Base-by-base conservation (phyloP, 2,329 filamentous ascomycete species). In the Colletotrichum sp. region DNA sequence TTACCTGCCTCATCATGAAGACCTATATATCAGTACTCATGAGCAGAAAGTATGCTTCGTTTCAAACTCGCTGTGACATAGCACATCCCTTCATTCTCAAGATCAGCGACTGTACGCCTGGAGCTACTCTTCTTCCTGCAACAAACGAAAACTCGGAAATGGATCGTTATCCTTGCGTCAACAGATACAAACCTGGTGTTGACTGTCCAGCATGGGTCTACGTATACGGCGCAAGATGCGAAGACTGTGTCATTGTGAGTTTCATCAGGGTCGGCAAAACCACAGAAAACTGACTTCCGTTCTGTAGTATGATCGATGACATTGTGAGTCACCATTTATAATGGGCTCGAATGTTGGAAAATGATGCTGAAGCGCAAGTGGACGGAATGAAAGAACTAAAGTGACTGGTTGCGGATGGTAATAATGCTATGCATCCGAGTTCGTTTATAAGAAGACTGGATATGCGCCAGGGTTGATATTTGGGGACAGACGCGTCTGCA, bases 81-180 rank as follows among this genome's bases (percentile, higher is more conserved):
- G 6, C 11, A 22, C 2, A 8, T 2, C 19, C 9, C 5, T 6
- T n/a, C 8, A n/a, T 1, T 0, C 19, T 48, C 19, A 12, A 48
- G 0, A 0, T 3, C 0, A 48, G 39, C 39, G 5, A 48, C 39
- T n/a, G 3, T 22, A 1, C 1, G 39, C 5, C 9, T n/a, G 11
- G 11, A 25, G 12, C 6, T 13, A 8, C 11, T 52, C 0, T 2
- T 22, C n/a, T 22, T 52, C n/a, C n/a, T 22, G 6, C 11, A 22
- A 52, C 11, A 25, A 52, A 22, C 44, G 12, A 22, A 7, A 52
- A 13, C 6, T 22, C 3, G n/a, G 44, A 52, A 52, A 52, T 52
- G 44, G 44, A 52, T 52, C 44, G 44, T 52, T 52, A 52, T 5
- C 44, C 44, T 52, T 52, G 44, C 44, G n/a, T 52, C 11, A 52